phyloP scores from a whole-genome alignment of 2,329 filamentous ascomycete genomes.

The Cercospora nicotianae region DNA sequence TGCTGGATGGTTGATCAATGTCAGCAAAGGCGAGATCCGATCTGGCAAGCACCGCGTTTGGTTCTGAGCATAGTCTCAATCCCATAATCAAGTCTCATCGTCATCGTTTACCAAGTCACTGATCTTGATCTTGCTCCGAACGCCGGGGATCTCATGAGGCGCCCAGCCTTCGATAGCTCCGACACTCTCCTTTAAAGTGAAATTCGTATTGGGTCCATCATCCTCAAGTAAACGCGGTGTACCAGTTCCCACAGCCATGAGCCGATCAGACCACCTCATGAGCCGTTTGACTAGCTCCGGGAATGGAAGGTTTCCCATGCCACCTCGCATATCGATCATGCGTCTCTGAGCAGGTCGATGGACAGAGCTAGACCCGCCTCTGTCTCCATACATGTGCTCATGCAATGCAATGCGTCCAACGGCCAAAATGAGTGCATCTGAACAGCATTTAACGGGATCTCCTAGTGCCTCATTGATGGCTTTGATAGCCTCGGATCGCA shows the following conservation, averaged over 20 bases:
- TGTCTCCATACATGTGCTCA: slow-evolving; percentile 40
- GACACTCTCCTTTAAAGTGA: slow-evolving; percentile 33
- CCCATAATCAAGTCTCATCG: slow-evolving; percentile 17
- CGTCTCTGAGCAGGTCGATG: slow-evolving; percentile 38
- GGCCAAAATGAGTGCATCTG: slow-evolving; percentile 33
- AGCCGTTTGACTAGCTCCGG: slow-evolving; percentile 38
- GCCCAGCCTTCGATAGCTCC: slow-evolving; percentile 36
- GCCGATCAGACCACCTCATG: slow-evolving; percentile 38
- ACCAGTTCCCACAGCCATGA: slow-evolving; percentile 38
- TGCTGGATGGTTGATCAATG: slow-evolving; percentile 32
- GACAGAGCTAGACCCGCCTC: slow-evolving; percentile 32
- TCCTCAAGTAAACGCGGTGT: slow-evolving; percentile 36
- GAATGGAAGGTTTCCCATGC: slow-evolving; percentile 34
- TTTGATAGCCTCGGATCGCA: slow-evolving; percentile 34
- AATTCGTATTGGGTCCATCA: slow-evolving; percentile 29
- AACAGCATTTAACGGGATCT: slow-evolving; percentile 26
- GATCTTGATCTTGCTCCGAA: slow-evolving; percentile 35
- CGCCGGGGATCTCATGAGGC: slow-evolving; percentile 32
- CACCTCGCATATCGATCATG: slow-evolving; percentile 39
- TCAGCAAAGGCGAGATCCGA: background rate
- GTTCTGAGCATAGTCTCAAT: background rate
- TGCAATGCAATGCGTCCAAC: slow-evolving; percentile 40
- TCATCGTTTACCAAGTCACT: slow-evolving; percentile 33
- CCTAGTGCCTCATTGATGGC: slow-evolving; percentile 33
- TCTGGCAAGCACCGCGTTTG: too few species aligned